Percentiles rank a stretch among this genome's conserved stretches.
These are phyloP conservation scores for Asterionellopsis glacialis DNA, from an alignment of 108 stramenopile species.

Conservation along the genomic window DNA sequence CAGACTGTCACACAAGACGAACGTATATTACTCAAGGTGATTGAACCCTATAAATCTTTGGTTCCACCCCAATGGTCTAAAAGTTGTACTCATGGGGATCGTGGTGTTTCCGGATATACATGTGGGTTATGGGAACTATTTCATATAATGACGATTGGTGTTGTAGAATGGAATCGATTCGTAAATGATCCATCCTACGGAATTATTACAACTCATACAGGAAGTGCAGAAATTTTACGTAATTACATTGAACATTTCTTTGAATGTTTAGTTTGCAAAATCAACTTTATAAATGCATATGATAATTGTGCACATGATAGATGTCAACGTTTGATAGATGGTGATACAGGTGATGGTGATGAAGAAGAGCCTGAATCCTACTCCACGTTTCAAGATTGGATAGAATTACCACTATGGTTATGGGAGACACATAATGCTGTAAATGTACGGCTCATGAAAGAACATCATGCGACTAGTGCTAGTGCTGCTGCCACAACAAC, in stretches of 20 bases:
- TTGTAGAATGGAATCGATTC: conserved; percentile 67
- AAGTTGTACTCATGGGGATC: conserved; percentile 30
- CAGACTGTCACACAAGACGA: conserved; percentile 33
- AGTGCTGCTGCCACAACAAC: no score
- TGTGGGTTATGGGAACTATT: conserved; percentile 87
- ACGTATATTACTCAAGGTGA: conserved; percentile 28
- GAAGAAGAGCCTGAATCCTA: conserved; percentile 23
- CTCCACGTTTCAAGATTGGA: conserved; percentile 38
- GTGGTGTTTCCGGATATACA: conserved; percentile 60
- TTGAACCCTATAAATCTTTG: conserved; percentile 12
- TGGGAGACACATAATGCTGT: conserved; percentile 82
- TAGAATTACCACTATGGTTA: conserved; percentile 66
- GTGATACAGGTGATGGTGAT: not conserved
- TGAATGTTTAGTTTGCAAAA: conserved; percentile 75
- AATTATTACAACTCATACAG: not conserved
- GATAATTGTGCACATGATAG: conserved; percentile 66
- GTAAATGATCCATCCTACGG: not conserved
- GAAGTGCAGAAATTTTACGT: conserved; percentile 20
- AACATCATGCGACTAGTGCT: conserved; percentile 32
- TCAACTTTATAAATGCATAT: conserved; percentile 64
- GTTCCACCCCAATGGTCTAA: conserved; percentile 31
- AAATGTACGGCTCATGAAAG: conserved; percentile 60
- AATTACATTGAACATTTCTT: conserved; percentile 73
- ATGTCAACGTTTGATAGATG: conserved; percentile 50
- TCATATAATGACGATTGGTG: conserved; percentile 71